Evolutionary conservation across 306 rosid genomes (phyloP).

Genomic region (Cucurbita moschata): DNA sequence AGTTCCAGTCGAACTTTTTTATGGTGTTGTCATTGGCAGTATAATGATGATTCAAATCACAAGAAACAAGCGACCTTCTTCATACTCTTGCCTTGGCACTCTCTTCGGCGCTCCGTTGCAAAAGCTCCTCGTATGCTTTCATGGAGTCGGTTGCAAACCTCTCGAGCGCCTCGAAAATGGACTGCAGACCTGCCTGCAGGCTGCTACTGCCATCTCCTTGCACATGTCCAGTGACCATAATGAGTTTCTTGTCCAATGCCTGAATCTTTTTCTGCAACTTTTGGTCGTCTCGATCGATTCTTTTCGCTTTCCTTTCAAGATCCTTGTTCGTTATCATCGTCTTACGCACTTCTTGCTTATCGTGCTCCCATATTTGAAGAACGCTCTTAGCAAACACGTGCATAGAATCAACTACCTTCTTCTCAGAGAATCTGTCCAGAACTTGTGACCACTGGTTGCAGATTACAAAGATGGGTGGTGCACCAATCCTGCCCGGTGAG

Average conservation of each 20-base stretch:
- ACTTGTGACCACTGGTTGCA: conserved; percentile 94
- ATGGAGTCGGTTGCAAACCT: conserved; percentile 50
- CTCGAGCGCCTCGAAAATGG: conserved; percentile 88
- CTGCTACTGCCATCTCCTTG: conserved; percentile 53
- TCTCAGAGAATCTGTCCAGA: conserved; percentile 72
- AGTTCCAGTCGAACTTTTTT: too few relatives aligned
- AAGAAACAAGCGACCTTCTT: conserved; percentile 16
- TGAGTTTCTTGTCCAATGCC: conserved; percentile 53
- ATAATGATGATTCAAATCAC: not conserved
- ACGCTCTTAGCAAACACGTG: conserved; percentile 55
- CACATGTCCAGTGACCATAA: conserved; percentile 36
- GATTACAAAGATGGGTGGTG: conserved; percentile 79
- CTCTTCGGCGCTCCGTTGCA: conserved; percentile 57
- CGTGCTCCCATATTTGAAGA: conserved; percentile 74
- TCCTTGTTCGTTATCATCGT: conserved; percentile 51
- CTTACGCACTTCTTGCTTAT: conserved; percentile 54
- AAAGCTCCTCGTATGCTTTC: conserved; percentile 64
- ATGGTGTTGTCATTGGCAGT: not conserved
- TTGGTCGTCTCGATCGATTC: conserved; percentile 68
- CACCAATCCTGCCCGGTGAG: conserved; percentile 87
- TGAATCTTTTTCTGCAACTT: conserved; percentile 70
- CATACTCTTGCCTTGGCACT: conserved; percentile 23
- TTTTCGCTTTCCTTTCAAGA: conserved; percentile 55
- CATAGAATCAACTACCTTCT: conserved; percentile 77
- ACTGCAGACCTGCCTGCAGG: conserved; percentile 66